Evolutionary conservation across 2,329 filamentous ascomycete genomes (phyloP).

Genomic region (Xylaria arbuscula): DNA sequence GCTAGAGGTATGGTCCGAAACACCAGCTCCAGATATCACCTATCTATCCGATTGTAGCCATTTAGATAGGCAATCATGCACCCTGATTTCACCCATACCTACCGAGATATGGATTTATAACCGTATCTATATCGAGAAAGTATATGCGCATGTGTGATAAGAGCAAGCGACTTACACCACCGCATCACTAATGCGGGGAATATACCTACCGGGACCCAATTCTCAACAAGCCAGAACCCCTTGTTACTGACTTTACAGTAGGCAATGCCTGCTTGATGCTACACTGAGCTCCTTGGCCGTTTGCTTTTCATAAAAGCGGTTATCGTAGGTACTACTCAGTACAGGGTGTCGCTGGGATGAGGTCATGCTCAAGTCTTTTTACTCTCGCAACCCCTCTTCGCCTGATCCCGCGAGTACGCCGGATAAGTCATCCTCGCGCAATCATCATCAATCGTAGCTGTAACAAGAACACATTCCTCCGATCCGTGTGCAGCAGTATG

Average conservation of each 20-base stretch:
- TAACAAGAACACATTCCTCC: constrained; percentile 26
- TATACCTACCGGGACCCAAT: too few relatives aligned
- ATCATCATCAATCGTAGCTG: constrained; percentile 3
- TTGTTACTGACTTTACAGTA: neutral
- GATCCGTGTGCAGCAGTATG: constrained; percentile 45
- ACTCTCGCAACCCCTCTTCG: constrained; percentile 21
- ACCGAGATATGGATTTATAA: neutral
- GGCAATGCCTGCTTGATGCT: neutral
- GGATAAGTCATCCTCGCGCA: neutral
- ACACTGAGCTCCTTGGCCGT: neutral
- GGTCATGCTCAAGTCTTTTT: constrained; percentile 28
- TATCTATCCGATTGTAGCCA: neutral
- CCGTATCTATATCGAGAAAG: constrained; percentile 27
- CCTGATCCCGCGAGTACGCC: constrained; percentile 9
- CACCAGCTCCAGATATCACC: neutral
- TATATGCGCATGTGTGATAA: constrained; percentile 25
- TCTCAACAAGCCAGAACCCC: neutral
- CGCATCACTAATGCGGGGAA: constrained; percentile 22
- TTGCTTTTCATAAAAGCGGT: neutral
- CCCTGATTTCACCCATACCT: neutral
- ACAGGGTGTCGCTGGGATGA: constrained; percentile 1
- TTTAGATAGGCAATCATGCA: neutral
- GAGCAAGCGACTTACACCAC: neutral
- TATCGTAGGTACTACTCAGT: constrained; percentile 4
- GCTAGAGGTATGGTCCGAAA: too few relatives aligned